A percentile compares a stretch with the other conserved stretches of the same genome.
These are phyloP conservation scores for Calonectria ilicicola DNA, from an alignment of 2,329 filamentous ascomycete genomes.

Conservation along the genomic window DNA sequence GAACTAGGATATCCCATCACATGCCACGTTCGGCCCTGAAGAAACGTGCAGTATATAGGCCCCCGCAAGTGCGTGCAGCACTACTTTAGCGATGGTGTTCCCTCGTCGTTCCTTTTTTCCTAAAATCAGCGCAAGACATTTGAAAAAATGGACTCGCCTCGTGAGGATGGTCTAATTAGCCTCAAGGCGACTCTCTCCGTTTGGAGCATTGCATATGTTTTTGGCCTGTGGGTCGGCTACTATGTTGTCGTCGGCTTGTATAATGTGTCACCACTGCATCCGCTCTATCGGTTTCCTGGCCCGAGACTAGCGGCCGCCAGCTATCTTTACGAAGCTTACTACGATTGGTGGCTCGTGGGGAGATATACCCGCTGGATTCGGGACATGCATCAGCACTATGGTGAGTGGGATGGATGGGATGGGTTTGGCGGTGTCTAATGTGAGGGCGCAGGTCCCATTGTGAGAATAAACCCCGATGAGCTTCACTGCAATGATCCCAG, in stretches of 20 bases:
- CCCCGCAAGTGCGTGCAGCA: no score
- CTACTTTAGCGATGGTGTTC: no score
- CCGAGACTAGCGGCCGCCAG: background rate
- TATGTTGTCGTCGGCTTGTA: background rate
- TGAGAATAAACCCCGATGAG: slow-evolving; percentile 54
- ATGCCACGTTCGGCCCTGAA: background rate
- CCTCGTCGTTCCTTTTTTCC: background rate
- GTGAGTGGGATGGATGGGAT: background rate
- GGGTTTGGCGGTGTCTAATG: background rate
- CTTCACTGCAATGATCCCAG: slow-evolving; percentile 51
- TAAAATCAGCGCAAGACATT: no score
- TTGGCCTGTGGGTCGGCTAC: background rate
- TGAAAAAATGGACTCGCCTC: background rate
- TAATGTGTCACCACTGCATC: background rate
- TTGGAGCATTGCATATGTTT: background rate
- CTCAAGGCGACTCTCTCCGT: background rate
- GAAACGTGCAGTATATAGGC: background rate
- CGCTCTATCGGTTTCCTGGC: background rate
- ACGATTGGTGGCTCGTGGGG: background rate
- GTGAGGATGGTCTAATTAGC: background rate
- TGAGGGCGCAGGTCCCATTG: slow-evolving; percentile 46
- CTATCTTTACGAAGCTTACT: background rate
- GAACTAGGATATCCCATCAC: no score
- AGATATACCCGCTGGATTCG: background rate
- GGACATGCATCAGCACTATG: background rate